Evolutionary conservation across 345 rosid species (phyloP), one percentile per base, ranked within the genome.

Genomic region (Dovyalis caffra): DNA sequence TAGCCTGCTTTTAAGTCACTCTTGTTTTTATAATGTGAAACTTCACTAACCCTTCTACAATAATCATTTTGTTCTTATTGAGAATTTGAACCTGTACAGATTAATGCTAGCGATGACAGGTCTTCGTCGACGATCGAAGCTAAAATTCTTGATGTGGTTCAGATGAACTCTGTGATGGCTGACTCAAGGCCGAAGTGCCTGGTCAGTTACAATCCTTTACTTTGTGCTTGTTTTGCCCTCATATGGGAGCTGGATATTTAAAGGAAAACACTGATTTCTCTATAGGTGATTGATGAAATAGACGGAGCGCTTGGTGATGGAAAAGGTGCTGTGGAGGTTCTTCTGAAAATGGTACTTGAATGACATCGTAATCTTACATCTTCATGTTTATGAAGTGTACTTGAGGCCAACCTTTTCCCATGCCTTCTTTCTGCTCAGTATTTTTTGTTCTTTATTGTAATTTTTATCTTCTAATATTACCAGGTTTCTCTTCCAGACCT

Each of bases 271-370:
- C 68, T 26, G 70, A 51, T 28, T 72, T 77, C 73, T 82, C 26
- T 79, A 49, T 80, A 95, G 99, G 95, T 95, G 63, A 91, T 95
- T 82, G 99, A 95, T 86, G 99, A 95, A 91, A 95, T 92, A 83
- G 99, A 95, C 83, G 99, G 99, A 80, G 93, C 97, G 82, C 99
- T 88, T 77, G 89, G 93, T 26, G 98, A 95, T 79, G 99, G 97
- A 68, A 95, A 89, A 88, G 99, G 99, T 80, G 99, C 98, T 29
- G 93, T 93, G 69, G 99, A 95, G 64, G 97, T 89, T 84, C 85
- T 95, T 73, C 73, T 93, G 66, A 95, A 91, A 83, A 93, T 95
- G 99, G 98, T 93, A 93, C 33, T 61, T 23, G 71, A 71, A 81
- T 68, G 66, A 31, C 53, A 76, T 78, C 37, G 20, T 34, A 56